Conservation (phyloP, 768 basidiomycete species). For the Leccinum ochraceum region DNA sequence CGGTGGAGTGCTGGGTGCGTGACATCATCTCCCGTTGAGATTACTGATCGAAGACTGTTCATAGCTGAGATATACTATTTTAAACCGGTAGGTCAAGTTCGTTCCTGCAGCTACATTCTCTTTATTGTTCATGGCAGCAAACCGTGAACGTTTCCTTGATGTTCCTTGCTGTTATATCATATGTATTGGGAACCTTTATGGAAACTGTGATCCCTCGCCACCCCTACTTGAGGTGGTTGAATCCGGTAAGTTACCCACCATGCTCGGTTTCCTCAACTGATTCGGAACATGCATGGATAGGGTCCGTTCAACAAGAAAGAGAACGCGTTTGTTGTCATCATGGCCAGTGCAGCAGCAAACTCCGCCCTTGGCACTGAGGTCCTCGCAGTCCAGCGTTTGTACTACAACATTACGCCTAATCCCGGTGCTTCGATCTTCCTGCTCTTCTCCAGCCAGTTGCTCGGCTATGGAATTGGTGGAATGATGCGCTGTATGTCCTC, state of each 20-base stretch:
- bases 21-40: neutral
- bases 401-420: slow-evolving; percentile 54
- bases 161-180: slow-evolving; percentile 56
- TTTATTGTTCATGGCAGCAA: slow-evolving; percentile 38
- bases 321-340: slow-evolving; percentile 57
- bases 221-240: slow-evolving; percentile 48
- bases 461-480: slow-evolving; percentile 57
- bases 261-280: neutral
- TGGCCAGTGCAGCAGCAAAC: slow-evolving; percentile 56
- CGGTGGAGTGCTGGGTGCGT: slow-evolving; percentile 52
- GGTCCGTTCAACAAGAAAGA: slow-evolving; percentile 63
- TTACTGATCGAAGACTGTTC: slow-evolving; percentile 8
- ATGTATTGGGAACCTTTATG: slow-evolving; percentile 48
- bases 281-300: slow-evolving; percentile 27
- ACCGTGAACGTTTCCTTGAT: slow-evolving; percentile 53
- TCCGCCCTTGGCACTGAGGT: slow-evolving; percentile 57
- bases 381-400: slow-evolving; percentile 53
- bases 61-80: slow-evolving; percentile 63
- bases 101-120: slow-evolving; percentile 1
- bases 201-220: slow-evolving; percentile 46
- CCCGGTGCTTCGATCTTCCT: slow-evolving; percentile 47
- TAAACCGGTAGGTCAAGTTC: slow-evolving; percentile 44
- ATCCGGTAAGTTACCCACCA: slow-evolving; percentile 38
- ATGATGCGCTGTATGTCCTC: slow-evolving; percentile 45
- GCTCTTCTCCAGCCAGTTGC: slow-evolving; percentile 36